Evolutionary conservation across 805 yeast species (phyloP).

Genomic region (Hanseniaspora clermontiae): DNA sequence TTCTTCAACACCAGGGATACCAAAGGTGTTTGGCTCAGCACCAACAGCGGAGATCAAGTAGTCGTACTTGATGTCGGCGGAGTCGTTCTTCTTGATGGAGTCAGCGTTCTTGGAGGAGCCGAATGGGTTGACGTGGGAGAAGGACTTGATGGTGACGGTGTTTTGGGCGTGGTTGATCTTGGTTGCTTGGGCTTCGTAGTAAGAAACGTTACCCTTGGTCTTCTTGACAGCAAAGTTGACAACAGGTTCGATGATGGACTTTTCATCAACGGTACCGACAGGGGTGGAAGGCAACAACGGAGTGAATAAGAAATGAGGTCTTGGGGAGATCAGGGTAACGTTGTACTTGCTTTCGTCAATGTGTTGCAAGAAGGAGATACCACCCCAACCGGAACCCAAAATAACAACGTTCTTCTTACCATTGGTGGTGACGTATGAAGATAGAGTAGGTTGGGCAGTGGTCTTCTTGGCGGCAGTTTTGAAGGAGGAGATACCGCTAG

Average conservation of each 20-base stretch:
- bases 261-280: constrained; percentile 79
- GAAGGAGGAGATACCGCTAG: constrained; percentile 11
- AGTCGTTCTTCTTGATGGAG: constrained; percentile 30
- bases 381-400: constrained; percentile 91
- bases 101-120: constrained; percentile 28
- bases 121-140: constrained; percentile 26
- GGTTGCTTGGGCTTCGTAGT: constrained; percentile 84
- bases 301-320: constrained; percentile 87
- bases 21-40: constrained; percentile 86
- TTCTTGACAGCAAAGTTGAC: constrained; percentile 70
- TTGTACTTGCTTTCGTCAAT: constrained; percentile 80
- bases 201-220: constrained; percentile 62
- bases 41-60: constrained; percentile 85
- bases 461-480: constrained; percentile 12
- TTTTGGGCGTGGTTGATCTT: constrained; percentile 65
- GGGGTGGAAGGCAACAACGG: constrained; percentile 89
- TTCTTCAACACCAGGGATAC: constrained; percentile 81
- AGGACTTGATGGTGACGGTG: constrained; percentile 47
- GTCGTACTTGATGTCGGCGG: constrained; percentile 50
- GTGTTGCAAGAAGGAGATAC: constrained; percentile 70
- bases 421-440: constrained; percentile 17
- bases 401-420: constrained; percentile 41
- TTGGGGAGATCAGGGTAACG: constrained; percentile 79
- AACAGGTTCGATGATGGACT: constrained; percentile 90
- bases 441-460: constrained; percentile 10